A percentile compares a stretch with the other conserved stretches of the same genome.
phyloP scores from a whole-genome alignment of 768 basidiomycete genomes.

The Lactarius indigo region DNA sequence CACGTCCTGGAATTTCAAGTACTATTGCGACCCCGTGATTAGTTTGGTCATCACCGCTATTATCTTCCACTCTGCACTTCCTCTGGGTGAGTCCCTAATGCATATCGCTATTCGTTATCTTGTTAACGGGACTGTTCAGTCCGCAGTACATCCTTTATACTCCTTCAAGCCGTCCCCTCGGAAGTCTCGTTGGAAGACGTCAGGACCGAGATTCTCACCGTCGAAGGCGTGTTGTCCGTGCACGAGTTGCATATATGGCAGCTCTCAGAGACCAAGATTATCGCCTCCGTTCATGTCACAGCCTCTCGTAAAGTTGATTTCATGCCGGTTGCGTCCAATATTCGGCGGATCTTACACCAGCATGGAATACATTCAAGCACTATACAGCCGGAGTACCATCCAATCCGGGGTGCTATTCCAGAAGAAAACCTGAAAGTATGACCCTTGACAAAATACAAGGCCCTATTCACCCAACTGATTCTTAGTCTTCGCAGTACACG shows the following conservation, averaged over 20 bases:
- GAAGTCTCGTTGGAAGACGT: conserved; percentile 89
- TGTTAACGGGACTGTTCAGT: conserved; percentile 40
- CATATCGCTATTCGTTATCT: conserved; percentile 4
- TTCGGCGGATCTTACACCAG: conserved; percentile 79
- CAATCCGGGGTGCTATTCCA: conserved; percentile 37
- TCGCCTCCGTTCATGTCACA: conserved; percentile 94
- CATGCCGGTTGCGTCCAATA: conserved; percentile 83
- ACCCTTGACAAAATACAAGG: not conserved
- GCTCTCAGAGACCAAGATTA: conserved; percentile 89
- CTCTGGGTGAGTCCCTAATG: conserved; percentile 59
- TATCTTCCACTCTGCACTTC: conserved; percentile 93
- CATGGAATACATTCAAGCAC: conserved; percentile 94
- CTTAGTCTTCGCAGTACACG: conserved; percentile 48
- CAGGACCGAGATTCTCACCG: conserved; percentile 69
- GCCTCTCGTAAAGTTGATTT: conserved; percentile 81
- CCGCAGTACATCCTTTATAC: conserved; percentile 88
- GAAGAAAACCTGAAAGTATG: conserved; percentile 50
- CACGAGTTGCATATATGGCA: conserved; percentile 99
- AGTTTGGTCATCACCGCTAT: conserved; percentile 92
- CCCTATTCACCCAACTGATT: conserved; percentile 11
- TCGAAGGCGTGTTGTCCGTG: conserved; percentile 82
- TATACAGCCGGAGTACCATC: conserved; percentile 84
- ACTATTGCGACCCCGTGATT: conserved; percentile 91
- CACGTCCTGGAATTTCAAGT: conserved; percentile 77
- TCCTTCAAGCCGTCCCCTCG: conserved; percentile 90